Evolutionary conservation across 202 grass and related monocot genomes (phyloP).

Genomic region (Alloteropsis angusta): DNA sequence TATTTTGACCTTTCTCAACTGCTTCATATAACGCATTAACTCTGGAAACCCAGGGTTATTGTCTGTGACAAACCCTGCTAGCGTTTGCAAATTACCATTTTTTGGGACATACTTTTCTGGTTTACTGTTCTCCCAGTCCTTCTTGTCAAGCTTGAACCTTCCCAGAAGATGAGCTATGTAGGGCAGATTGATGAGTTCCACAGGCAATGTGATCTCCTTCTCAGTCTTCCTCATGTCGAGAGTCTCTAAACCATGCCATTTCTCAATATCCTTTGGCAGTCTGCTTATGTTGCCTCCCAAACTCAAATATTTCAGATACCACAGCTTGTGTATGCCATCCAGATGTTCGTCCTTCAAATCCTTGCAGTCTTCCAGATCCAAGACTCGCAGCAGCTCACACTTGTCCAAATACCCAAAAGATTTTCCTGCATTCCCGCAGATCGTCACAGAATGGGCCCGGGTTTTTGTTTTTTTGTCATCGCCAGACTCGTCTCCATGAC

Average conservation of each 20-base stretch:
- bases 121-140: background rate
- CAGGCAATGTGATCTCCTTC: background rate
- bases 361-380: constrained; percentile 12
- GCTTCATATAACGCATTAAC: background rate
- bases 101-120: background rate
- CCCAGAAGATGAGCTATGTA: constrained; percentile 5
- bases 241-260: background rate
- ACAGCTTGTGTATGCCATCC: background rate
- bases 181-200: background rate
- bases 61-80: background rate
- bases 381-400: background rate
- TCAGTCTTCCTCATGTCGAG: background rate
- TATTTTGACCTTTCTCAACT: background rate
- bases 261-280: background rate
- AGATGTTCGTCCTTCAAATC: background rate
- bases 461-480: background rate
- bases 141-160: background rate
- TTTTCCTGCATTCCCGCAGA: background rate
- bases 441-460: constrained; percentile 10
- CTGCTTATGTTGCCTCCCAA: background rate
- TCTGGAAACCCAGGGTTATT: background rate
- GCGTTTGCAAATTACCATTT: background rate
- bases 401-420: background rate
- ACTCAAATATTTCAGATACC: constrained; percentile 10
- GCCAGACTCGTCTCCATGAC: too few relatives aligned